Evolutionary conservation across 805 yeast genomes (phyloP), one percentile per base, ranked within the genome.

Genomic region (Suhomyces faveliae): DNA sequence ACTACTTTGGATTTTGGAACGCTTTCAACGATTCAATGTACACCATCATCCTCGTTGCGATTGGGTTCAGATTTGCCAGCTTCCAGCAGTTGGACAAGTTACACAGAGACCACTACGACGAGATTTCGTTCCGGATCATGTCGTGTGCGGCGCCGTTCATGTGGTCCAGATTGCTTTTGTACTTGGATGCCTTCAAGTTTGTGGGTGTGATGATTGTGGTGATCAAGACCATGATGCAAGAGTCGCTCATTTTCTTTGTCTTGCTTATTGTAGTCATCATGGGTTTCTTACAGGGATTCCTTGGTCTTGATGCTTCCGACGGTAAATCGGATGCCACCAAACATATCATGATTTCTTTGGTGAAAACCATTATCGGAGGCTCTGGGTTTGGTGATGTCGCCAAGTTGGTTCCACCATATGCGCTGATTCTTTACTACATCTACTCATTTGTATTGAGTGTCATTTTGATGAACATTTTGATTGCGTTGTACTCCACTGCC

Each of bases 151-250:
- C 96, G 5, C 96, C 96, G 2, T 73, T 89, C 54, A 83, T 89
- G 79, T 89, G 96, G 95, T 78, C 87, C 2, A 75, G 97, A 43
- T 70, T 89, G 43, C 68, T 89, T 47, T 73, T 89, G 30, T 89
- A 76, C 65, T 74, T 89, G 56, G 97, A 89, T 61, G 85, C 91
- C 9, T 82, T 83, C 54, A 78, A 79, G 56, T 89, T 89, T 64
- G 87, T 89, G 42, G 97, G 97, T 35, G 88, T 90, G 2, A 86
- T 89, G 89, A 78, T 89, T 52, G 92, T 89, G 23, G 92, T 89
- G 4, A 70, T 87, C 43, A 87, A 87, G 59, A 84, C 84, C 48
- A 85, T 89, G 89, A 84, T 89, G 88, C 83, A 85, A 57, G 96
- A 89, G 64, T 85, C 94, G 1, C 63, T 87, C n/a, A 75, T 89